phyloP scores from a whole-genome alignment of 345 rosid genomes.

The Eucalyptus cloeziana region DNA sequence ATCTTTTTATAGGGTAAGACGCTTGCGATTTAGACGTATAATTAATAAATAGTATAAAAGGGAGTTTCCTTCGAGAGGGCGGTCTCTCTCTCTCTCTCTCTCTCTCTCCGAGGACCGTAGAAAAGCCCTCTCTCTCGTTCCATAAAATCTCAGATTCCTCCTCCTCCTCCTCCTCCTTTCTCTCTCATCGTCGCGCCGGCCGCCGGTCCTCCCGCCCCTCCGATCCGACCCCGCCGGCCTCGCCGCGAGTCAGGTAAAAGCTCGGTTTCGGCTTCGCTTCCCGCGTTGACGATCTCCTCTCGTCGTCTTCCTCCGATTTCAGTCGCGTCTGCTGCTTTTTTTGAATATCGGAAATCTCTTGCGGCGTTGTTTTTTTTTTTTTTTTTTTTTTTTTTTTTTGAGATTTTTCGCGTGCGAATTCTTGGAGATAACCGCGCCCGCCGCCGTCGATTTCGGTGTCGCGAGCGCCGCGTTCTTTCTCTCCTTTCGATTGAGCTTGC shows the following conservation, averaged over 20 bases:
- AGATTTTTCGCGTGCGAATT: not conserved
- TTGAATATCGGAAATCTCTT: not conserved
- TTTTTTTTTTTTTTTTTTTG: not conserved
- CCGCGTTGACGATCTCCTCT: not conserved
- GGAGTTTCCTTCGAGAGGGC: not conserved
- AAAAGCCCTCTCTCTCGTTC: not conserved
- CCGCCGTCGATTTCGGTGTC: not conserved
- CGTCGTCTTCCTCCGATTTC: not conserved
- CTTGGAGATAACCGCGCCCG: not conserved
- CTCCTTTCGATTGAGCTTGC: not conserved
- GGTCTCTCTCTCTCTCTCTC: not conserved
- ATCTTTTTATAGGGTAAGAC: not conserved
- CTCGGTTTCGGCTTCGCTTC: not conserved
- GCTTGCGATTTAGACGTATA: not conserved
- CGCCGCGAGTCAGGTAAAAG: not conserved
- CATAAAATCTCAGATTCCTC: not conserved
- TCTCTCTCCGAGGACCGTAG: not conserved
- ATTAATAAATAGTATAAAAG: not conserved
- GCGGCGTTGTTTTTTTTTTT: not conserved
- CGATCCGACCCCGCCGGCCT: not conserved
- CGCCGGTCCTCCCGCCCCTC: not conserved
- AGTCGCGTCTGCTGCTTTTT: not conserved
- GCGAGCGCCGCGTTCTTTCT: not conserved
- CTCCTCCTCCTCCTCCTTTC: not conserved
- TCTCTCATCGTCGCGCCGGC: not conserved